Evolutionary conservation across 169 alveolate species (phyloP), one percentile per base, ranked within the genome.

Genomic region (Haemoproteus tartakovskyi): DNA sequence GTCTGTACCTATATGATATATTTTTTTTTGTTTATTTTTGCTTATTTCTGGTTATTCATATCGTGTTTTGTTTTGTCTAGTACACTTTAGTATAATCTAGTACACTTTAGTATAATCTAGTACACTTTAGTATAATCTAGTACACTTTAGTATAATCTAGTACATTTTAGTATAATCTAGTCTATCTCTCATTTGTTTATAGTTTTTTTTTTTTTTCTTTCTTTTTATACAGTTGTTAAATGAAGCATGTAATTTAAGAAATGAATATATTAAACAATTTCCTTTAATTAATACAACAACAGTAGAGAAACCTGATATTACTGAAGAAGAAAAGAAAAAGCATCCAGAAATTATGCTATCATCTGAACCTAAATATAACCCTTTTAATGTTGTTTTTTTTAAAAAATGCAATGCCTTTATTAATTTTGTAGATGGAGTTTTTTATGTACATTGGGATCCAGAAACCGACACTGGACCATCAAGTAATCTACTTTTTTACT

Each of bases 361-460:
- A 5, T 19, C 38, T 1, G 80, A 63, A 26, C 80, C 80, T 38
- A 30, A 50, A 16, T 63, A 63, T 29, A 51, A 63, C 41, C 80
- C 63, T n/a, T 21, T 27, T 24, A 63, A 63, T 38, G 80, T 51
- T 37, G 22, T 36, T 8, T 36, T 63, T 50, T 63, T 63, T 30
- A 26, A 63, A 19, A 63, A 63, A 9, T 63, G 80, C 38, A 63
- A 63, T 29, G 80, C 80, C 26, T 63, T 63, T 21, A 38, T 63
- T n/a, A 48, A 63, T 19, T 63, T 50, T 63, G 64, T 63, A 4
- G 64, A 63, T 5, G 80, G 80, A 9, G 51, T 63, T 50, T 63
- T 63, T 30, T 63, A 36, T 21, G 80, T 63, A 8, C 64, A 63
- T 11, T 63, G 80, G 80, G 63, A 63, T n/a, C 67, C 64, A 2